A percentile compares a stretch with the other conserved stretches of the same genome.
Evolutionary conservation across 2,329 filamentous ascomycete genomes (phyloP).

Genomic region (Bipolaris oryzae): DNA sequence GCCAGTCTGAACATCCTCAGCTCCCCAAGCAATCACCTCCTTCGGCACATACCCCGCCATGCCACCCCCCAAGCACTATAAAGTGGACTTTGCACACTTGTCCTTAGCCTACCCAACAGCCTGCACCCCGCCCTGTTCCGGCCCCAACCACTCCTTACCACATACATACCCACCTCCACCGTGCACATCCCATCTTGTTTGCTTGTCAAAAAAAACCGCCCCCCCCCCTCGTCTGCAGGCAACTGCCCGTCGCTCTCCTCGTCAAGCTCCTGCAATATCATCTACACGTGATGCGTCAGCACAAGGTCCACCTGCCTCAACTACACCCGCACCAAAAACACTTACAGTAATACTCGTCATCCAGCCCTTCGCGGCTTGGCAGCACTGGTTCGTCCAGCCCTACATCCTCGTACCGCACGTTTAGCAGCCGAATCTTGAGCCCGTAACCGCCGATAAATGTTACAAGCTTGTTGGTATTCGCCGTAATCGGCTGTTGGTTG

Average conservation of each 20-base stretch:
- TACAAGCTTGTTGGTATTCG: constrained; percentile 90
- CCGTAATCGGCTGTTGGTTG: constrained; percentile 94
- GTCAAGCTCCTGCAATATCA: constrained; percentile 15
- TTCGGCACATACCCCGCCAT: constrained; percentile 6
- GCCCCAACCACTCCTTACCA: neutral
- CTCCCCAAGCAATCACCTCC: neutral
- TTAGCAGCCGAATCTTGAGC: constrained; percentile 88
- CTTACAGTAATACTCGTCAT: constrained; percentile 94
- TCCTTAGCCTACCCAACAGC: constrained; percentile 14
- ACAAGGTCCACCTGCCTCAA: neutral
- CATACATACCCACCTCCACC: neutral
- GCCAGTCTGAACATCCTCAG: neutral
- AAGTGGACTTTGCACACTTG: neutral
- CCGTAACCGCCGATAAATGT: constrained; percentile 87
- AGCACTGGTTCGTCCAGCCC: constrained; percentile 72
- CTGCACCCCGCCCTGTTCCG: neutral
- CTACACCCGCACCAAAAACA: constrained; percentile 25
- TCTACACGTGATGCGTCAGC: constrained; percentile 11
- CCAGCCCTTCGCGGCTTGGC: constrained; percentile 81
- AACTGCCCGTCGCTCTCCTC: neutral
- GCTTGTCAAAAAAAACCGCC: neutral
- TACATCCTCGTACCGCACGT: constrained; percentile 85
- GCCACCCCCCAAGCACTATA: neutral
- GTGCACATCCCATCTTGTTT: constrained; percentile 10
- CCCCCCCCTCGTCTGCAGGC: neutral